Evolutionary conservation across 2,329 filamentous ascomycete genomes (phyloP).

Genomic region (Capronia americana): DNA sequence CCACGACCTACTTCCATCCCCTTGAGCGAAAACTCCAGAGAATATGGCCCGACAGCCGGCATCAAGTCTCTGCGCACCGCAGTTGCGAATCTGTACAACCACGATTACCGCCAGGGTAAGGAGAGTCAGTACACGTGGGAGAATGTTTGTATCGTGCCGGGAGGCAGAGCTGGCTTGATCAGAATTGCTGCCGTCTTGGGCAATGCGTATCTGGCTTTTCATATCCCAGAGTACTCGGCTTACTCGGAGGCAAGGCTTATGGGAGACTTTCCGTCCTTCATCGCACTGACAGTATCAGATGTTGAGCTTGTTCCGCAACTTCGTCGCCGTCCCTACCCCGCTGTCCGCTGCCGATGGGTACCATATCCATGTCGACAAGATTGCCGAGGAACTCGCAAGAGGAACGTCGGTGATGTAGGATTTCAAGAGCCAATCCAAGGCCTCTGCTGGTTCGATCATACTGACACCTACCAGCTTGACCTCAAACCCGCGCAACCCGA

Average conservation of each 20-base stretch:
- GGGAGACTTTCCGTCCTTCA: not conserved
- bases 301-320: slow-evolving; percentile 93
- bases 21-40: slow-evolving; percentile 76
- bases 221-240: slow-evolving; percentile 92
- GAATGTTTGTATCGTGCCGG: slow-evolving; percentile 92
- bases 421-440: not conserved
- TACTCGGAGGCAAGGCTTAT: slow-evolving; percentile 72
- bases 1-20: slow-evolving; percentile 78
- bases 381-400: slow-evolving; percentile 86
- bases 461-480: slow-evolving; percentile 61
- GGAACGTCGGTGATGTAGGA: slow-evolving; percentile 76
- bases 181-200: slow-evolving; percentile 92
- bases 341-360: slow-evolving; percentile 85
- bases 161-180: slow-evolving; percentile 86
- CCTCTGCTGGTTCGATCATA: not conserved
- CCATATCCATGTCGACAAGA: slow-evolving; percentile 91
- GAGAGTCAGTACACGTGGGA: slow-evolving; percentile 93
- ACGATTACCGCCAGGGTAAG: slow-evolving; percentile 86
- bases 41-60: slow-evolving; percentile 92
- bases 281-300: slow-evolving; percentile 58
- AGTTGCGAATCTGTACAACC: slow-evolving; percentile 91
- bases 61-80: slow-evolving; percentile 90
- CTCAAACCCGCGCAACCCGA: slow-evolving; percentile 94
- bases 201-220: slow-evolving; percentile 91
- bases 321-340: slow-evolving; percentile 84